Percentiles rank a stretch among this genome's conserved stretches.
phyloP scores from a whole-genome alignment of 169 alveolate species.

The Cryptosporidium sp. region DNA sequence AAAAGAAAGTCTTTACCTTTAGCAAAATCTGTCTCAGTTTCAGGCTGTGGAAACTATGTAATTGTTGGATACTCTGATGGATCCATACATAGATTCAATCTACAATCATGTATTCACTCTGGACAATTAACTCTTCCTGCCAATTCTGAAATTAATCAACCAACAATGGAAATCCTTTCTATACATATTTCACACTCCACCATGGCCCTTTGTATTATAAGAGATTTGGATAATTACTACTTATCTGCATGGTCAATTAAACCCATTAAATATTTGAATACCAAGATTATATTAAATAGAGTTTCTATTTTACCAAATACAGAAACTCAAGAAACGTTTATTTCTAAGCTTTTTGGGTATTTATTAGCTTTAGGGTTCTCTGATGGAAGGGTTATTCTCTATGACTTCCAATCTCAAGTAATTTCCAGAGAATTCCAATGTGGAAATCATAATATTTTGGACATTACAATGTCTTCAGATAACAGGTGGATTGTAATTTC shows the following conservation, averaged over 20 bases:
- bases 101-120: constrained; percentile 87
- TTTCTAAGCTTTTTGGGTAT: constrained; percentile 36
- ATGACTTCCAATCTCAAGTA: constrained; percentile 69
- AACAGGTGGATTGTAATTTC: constrained; percentile 65
- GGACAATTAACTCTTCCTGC: constrained; percentile 36
- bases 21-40: constrained; percentile 88
- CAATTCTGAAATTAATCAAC: constrained; percentile 23
- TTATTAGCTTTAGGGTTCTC: constrained; percentile 43
- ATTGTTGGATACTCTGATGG: constrained; percentile 92
- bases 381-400: constrained; percentile 47
- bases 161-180: constrained; percentile 28
- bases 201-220: constrained; percentile 27
- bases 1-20: constrained; percentile 35
- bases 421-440: constrained; percentile 64
- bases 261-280: constrained; percentile 26
- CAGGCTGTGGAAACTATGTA: constrained; percentile 95
- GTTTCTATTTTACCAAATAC: not conserved
- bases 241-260: constrained; percentile 61
- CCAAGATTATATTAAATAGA: constrained; percentile 26
- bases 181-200: constrained; percentile 41
- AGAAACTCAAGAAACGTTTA: constrained; percentile 19
- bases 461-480: constrained; percentile 56
- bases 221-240: constrained; percentile 33
- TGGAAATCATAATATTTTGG: constrained; percentile 15
- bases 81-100: constrained; percentile 88